Conservation (phyloP, 495 filamentous ascomycete genomes). For the Hypoxylon intermedium region DNA sequence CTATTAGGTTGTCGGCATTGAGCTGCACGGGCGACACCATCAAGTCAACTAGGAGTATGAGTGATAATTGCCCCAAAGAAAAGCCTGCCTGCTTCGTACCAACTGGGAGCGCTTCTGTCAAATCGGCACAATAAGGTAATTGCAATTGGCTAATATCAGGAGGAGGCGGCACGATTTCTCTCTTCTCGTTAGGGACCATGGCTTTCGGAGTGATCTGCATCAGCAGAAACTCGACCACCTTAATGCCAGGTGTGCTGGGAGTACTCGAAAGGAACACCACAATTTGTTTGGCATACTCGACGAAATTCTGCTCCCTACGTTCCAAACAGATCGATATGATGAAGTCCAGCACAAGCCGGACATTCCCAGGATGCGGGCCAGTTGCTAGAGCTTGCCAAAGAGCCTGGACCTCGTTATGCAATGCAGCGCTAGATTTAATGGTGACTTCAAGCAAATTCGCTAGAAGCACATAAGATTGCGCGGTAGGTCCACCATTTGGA, state of each 20-base stretch:
- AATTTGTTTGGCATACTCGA: conserved; percentile 96
- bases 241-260: conserved; percentile 75
- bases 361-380: conserved; percentile 92
- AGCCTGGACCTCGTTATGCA: conserved; percentile 97
- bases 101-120: conserved; percentile 78
- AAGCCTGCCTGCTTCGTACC: conserved; percentile 91
- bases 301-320: conserved; percentile 93
- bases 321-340: conserved; percentile 93
- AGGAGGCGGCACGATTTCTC: conserved; percentile 72
- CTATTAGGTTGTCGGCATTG: conserved; percentile 74
- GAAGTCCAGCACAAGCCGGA: conserved; percentile 91
- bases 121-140: conserved; percentile 88
- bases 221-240: conserved; percentile 92
- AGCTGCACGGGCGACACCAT: conserved; percentile 91
- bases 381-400: conserved; percentile 97
- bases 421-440: conserved; percentile 81
- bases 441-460: conserved; percentile 97
- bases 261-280: conserved; percentile 94
- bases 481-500: conserved; percentile 87
- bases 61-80: conserved; percentile 88
- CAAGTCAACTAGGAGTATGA: conserved; percentile 93
- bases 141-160: conserved; percentile 72
- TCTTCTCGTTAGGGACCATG: conserved; percentile 85
- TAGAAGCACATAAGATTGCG: conserved; percentile 90
- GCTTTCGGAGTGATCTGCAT: conserved; percentile 87